Evolutionary conservation across 331 rosid genomes (phyloP).

Genomic region (Ulmus americana): DNA sequence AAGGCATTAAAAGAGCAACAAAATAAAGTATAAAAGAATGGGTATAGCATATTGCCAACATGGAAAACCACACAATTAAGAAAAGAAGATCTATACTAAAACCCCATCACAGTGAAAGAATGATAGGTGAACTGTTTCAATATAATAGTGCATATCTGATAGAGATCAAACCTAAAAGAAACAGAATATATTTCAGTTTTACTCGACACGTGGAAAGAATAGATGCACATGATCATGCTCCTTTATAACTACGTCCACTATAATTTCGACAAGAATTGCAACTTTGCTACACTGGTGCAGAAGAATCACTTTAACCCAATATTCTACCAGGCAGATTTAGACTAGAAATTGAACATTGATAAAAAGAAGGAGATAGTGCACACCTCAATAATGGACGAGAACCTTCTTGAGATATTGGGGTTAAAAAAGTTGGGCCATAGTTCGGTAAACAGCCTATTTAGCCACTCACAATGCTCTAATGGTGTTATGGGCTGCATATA

Average conservation of each 20-base stretch:
- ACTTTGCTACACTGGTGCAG: background rate
- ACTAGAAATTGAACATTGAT: constrained; percentile 5
- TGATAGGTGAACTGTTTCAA: background rate
- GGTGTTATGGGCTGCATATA: constrained; percentile 66
- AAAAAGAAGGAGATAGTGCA: constrained; percentile 15
- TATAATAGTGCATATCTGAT: background rate
- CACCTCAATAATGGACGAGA: constrained; percentile 76
- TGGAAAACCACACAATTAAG: no score
- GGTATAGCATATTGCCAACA: background rate
- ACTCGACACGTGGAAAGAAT: no score
- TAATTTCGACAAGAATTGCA: background rate
- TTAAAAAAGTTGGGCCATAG: constrained; percentile 62
- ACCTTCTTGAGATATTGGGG: constrained; percentile 63
- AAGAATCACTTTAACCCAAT: background rate
- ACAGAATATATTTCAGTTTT: no score
- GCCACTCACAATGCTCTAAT: constrained; percentile 93
- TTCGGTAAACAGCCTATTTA: constrained; percentile 70
- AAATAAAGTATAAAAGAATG: background rate
- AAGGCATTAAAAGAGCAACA: background rate
- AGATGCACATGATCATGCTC: background rate
- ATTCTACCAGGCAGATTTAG: background rate
- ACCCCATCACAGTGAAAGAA: background rate
- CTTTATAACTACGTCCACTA: background rate
- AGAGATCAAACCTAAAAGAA: no score
- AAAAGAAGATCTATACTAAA: background rate